Conservation (phyloP, 2,329 filamentous ascomycete species). For the Fusarium hostae region DNA sequence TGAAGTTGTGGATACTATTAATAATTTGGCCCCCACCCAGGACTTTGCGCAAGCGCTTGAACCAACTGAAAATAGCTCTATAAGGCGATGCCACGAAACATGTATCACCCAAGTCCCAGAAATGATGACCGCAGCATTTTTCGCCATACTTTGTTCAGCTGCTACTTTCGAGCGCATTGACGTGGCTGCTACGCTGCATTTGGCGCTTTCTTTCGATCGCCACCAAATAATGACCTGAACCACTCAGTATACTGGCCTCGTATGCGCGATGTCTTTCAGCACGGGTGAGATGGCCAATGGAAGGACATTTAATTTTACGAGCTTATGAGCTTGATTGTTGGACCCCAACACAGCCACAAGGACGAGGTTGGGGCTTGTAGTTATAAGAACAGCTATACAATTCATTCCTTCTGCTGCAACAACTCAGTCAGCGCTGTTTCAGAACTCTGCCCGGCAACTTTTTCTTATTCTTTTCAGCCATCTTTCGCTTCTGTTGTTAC, state of each 20-base stretch:
- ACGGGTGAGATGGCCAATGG: neutral
- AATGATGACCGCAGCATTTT: neutral
- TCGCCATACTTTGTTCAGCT: neutral
- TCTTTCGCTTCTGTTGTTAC: neutral
- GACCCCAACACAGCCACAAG: neutral
- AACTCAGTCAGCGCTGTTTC: neutral
- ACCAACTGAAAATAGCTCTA: neutral
- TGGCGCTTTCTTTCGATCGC: neutral
- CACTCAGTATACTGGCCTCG: neutral
- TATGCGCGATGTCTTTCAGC: neutral
- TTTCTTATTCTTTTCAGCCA: neutral
- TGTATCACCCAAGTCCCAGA: neutral
- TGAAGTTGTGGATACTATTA: neutral
- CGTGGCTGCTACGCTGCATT: neutral
- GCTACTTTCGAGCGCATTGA: neutral
- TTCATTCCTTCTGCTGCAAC: neutral
- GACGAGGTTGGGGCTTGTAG: neutral
- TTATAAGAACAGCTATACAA: neutral
- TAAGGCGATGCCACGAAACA: neutral
- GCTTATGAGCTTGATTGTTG: neutral
- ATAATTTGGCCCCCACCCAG: neutral
- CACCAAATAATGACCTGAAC: neutral
- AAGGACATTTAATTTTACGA: neutral
- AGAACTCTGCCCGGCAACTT: accelerated
- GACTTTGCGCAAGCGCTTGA: neutral